Percentiles rank a stretch among this genome's conserved stretches.
phyloP scores from a whole-genome alignment of 2,329 filamentous ascomycete species.

The Nemania abortiva region DNA sequence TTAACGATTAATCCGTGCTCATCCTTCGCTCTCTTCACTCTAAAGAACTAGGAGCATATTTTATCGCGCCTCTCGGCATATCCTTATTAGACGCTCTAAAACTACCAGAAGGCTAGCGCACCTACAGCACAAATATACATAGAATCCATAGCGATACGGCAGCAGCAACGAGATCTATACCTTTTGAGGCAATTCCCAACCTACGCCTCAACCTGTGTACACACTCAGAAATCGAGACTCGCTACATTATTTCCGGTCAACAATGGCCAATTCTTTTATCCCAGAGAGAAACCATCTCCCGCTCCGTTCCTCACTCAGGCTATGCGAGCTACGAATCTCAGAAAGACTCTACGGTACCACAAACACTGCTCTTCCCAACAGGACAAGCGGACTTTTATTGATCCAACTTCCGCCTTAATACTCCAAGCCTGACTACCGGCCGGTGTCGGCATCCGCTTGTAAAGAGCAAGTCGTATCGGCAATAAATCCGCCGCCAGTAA shows the following conservation, averaged over 20 bases:
- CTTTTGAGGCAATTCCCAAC: constrained; percentile 20
- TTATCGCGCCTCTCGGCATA: too few relatives aligned
- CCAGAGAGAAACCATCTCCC: neutral
- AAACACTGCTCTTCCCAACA: constrained; percentile 11
- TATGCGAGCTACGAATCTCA: constrained; percentile 27
- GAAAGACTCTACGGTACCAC: constrained; percentile 25
- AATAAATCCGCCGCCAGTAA: too few relatives aligned
- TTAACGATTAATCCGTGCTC: too few relatives aligned
- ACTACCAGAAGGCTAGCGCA: too few relatives aligned
- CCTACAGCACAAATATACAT: too few relatives aligned
- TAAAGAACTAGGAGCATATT: too few relatives aligned
- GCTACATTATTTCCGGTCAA: neutral
- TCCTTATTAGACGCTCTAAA: too few relatives aligned
- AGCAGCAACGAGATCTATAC: constrained; percentile 1
- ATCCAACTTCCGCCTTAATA: constrained; percentile 27
- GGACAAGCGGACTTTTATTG: constrained; percentile 4
- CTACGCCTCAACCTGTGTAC: constrained; percentile 16
- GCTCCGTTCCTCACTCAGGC: constrained; percentile 9
- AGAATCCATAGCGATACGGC: constrained; percentile 10
- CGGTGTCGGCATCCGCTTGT: too few relatives aligned
- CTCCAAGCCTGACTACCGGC: neutral
- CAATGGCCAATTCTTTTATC: neutral
- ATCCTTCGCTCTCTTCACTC: too few relatives aligned
- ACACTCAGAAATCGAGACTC: constrained; percentile 14
- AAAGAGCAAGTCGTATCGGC: too few relatives aligned